These are phyloP conservation scores for Candida anutae DNA, from an alignment of 1,139 yeast genomes.

Conservation along the genomic window DNA sequence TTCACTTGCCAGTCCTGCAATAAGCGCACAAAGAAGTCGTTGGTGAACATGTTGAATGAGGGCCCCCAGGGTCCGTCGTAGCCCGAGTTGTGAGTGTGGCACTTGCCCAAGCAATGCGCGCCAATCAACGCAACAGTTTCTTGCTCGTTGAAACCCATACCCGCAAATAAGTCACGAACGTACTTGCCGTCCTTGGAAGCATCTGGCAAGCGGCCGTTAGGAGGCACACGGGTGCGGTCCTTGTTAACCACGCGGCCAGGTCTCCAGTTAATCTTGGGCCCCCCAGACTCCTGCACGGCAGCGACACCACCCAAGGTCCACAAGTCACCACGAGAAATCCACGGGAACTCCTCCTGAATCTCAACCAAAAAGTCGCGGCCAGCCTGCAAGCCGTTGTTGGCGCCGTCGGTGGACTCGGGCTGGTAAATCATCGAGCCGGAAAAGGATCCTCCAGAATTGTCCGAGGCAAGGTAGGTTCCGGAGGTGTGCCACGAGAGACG, in stretches of 20 bases:
- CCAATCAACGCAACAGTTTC: slow-evolving; percentile 85
- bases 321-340: slow-evolving; percentile 82
- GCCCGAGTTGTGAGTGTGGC: slow-evolving; percentile 63
- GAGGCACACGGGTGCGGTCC: slow-evolving; percentile 40
- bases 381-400: slow-evolving; percentile 63
- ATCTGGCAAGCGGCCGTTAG: slow-evolving; percentile 76
- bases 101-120: slow-evolving; percentile 78
- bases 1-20: slow-evolving; percentile 71
- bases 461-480: slow-evolving; percentile 58
- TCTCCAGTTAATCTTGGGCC: slow-evolving; percentile 85
- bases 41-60: slow-evolving; percentile 75
- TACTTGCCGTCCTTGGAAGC: slow-evolving; percentile 65
- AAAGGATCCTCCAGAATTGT: slow-evolving; percentile 66
- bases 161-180: slow-evolving; percentile 51
- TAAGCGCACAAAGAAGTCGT: slow-evolving; percentile 70
- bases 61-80: slow-evolving; percentile 96
- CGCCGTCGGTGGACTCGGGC: slow-evolving; percentile 62
- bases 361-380: slow-evolving; percentile 62
- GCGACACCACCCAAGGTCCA: slow-evolving; percentile 84
- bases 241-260: slow-evolving; percentile 62
- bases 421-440: slow-evolving; percentile 77
- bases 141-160: slow-evolving; percentile 74
- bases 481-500: slow-evolving; percentile 74
- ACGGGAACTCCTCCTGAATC: slow-evolving; percentile 55
- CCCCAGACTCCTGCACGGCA: slow-evolving; percentile 80